Conservation (phyloP, 148 eudicot genomes). For the Rhododendron griersonianum region DNA sequence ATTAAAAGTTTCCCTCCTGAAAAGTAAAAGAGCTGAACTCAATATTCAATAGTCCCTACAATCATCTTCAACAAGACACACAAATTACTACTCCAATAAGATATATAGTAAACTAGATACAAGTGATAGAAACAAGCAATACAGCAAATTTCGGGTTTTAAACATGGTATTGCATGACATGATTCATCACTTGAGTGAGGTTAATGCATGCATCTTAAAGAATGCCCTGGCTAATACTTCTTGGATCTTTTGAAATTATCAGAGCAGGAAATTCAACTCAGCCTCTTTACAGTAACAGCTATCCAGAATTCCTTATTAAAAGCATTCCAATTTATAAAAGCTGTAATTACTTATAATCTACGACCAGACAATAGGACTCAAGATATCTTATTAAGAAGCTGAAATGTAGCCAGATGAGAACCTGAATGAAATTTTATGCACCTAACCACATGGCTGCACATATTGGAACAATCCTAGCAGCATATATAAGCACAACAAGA, state of each 20-base stretch:
- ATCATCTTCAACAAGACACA: not conserved
- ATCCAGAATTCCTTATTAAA: not conserved
- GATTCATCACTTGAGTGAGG: not conserved
- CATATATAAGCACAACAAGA: not conserved
- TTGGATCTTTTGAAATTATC: not conserved
- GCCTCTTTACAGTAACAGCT: not conserved
- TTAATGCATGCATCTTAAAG: not conserved
- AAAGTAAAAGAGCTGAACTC: not conserved
- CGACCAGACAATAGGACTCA: not conserved
- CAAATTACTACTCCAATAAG: not conserved
- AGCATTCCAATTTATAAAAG: not conserved
- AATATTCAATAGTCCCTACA: not conserved
- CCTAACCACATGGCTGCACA: not conserved
- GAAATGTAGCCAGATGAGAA: not conserved
- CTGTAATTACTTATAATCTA: not conserved
- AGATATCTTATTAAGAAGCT: not conserved
- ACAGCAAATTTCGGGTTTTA: not conserved
- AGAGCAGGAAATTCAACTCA: not conserved
- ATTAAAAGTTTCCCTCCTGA: constrained; percentile 57
- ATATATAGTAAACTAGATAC: not conserved
- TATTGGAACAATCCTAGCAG: not conserved
- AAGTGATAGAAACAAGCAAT: not conserved
- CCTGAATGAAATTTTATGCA: not conserved
- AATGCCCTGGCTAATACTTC: not conserved
- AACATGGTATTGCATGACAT: not conserved